phyloP scores from a whole-genome alignment of 345 rosid species.

The Zanthoxylum bungeanum region DNA sequence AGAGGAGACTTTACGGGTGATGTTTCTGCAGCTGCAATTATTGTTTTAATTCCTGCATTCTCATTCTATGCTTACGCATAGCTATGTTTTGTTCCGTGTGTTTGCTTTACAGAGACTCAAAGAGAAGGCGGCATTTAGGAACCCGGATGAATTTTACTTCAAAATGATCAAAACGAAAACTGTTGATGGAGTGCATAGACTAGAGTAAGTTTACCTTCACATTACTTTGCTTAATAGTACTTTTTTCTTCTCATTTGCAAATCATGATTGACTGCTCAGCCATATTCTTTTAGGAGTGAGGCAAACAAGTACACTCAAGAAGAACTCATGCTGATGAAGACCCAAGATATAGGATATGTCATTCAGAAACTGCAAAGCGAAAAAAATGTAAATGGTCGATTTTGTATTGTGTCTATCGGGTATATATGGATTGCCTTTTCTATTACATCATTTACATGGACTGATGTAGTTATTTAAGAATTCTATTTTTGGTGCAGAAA shows the following conservation, averaged over 20 bases:
- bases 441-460: neutral
- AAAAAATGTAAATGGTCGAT: constrained; percentile 42
- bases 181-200: constrained; percentile 55
- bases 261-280: neutral
- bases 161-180: constrained; percentile 71
- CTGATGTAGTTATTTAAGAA: neutral
- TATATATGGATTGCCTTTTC: neutral
- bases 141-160: constrained; percentile 81
- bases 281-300: constrained; percentile 45
- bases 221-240: constrained; percentile 1
- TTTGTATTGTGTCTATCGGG: neutral
- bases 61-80: neutral
- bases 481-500: constrained; percentile 49
- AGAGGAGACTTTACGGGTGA: constrained; percentile 55
- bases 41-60: neutral
- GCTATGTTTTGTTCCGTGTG: neutral
- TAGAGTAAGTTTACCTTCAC: constrained; percentile 41
- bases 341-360: constrained; percentile 85
- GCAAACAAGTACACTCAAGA: constrained; percentile 69
- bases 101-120: constrained; percentile 50
- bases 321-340: constrained; percentile 85
- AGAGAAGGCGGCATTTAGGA: constrained; percentile 83
- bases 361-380: constrained; percentile 83
- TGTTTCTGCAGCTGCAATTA: neutral
- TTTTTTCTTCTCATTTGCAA: neutral